Evolutionary conservation across 345 rosid genomes (phyloP).

Genomic region (Acer negundo): DNA sequence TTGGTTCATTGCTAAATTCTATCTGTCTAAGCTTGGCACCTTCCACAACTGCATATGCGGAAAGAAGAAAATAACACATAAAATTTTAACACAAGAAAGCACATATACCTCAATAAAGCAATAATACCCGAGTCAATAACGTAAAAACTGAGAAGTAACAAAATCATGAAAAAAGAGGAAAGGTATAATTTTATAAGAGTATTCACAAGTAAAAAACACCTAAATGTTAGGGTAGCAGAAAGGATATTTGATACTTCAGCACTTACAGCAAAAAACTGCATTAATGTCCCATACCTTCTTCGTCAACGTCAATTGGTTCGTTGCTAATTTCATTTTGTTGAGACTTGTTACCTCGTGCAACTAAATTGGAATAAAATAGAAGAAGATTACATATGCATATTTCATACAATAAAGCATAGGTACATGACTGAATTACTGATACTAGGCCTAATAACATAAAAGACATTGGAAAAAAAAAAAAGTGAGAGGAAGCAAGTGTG

Average conservation of each 20-base stretch:
- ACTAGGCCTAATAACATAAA: not conserved
- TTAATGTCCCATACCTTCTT: slow-evolving; percentile 6
- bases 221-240: not conserved
- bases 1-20: slow-evolving; percentile 13
- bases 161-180: not conserved
- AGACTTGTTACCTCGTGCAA: slow-evolving; percentile 16
- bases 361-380: slow-evolving; percentile 17
- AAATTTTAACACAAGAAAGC: not conserved
- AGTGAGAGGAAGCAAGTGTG: not conserved
- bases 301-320: slow-evolving; percentile 24
- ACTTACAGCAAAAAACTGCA: not conserved
- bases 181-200: not conserved
- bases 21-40: not conserved
- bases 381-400: not conserved
- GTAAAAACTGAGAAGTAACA: not conserved
- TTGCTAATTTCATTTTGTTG: slow-evolving; percentile 10
- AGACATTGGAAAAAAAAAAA: not conserved
- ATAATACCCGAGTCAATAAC: not conserved
- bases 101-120: not conserved
- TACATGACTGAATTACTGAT: not conserved
- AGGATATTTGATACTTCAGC: not conserved
- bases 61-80: not conserved
- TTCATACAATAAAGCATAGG: not conserved
- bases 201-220: not conserved
- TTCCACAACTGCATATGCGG: slow-evolving; percentile 16